Base-by-base conservation (phyloP, 2,329 filamentous ascomycete genomes). In the Cadophora sp. region DNA sequence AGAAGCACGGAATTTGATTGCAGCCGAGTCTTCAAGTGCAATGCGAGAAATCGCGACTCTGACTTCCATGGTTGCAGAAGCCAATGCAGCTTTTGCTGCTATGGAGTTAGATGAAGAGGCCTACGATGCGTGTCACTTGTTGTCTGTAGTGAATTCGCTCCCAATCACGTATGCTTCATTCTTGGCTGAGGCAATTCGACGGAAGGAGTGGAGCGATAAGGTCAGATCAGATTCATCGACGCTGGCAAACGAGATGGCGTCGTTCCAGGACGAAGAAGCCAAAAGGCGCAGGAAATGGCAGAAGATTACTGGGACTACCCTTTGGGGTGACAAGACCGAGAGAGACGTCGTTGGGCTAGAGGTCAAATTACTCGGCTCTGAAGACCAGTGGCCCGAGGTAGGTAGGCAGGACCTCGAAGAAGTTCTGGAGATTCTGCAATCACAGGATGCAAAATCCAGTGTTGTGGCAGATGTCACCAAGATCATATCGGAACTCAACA, bases 111-210 rank as follows among this genome's bases (percentile, higher is more conserved):
- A 91, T 8, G 87, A 92, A 68, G 92, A 96, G 68, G 92, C 92
- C 56, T 85, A 92, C 76, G 89, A 92, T 37, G 91, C 92, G 0
- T 94, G 97, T 77, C 91, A 97, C 71, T 87, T 92, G 50, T 84
- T 99, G 26, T 89, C 90, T 22, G 84, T 93, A 26, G 90, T 97
- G 43, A 90, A 94, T 53, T 89, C 94, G 71, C 86, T 98, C 34
- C 96, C 96, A 0, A 91, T 91, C 66, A 89, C 97, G 74, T 99
- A 98, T 78, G 94, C 94, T 0, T 94, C 94, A 2, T 92, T 97
- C 68, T 83, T 97, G 24, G 87, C 93, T 3, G 96, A 99, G 80
- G 91, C 93, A 19, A 88, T 97, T 50, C 88, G 92, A 67, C 90
- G 96, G 26, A 90, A 90, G 40, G 94, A 97, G 80, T 99, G 96